A percentile compares a stretch with the other conserved stretches of the same genome.
These are phyloP conservation scores for Auxenochlorella pyrenoidosa DNA, from an alignment of 139 green algal genomes.

Conservation along the genomic window DNA sequence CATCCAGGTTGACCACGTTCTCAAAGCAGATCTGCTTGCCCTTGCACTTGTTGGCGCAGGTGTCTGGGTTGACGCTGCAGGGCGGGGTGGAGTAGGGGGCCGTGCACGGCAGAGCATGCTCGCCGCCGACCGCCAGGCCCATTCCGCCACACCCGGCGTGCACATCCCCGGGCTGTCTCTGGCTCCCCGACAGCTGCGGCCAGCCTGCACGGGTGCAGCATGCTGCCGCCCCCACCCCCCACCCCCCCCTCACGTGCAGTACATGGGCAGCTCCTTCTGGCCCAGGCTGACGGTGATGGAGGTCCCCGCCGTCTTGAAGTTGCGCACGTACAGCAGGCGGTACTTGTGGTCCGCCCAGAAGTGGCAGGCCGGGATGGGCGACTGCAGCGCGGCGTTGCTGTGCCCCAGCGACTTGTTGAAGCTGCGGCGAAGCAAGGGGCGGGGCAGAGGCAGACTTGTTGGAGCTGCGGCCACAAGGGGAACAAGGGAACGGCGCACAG, in stretches of 20 bases:
- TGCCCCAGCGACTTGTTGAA: slow-evolving; percentile 20
- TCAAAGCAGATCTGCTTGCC: slow-evolving; percentile 35
- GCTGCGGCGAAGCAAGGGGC: neutral
- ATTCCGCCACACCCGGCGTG: neutral
- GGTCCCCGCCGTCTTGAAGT: slow-evolving; percentile 35
- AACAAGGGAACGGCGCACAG: too few species aligned
- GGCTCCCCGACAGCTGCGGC: too few species aligned
- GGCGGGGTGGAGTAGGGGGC: neutral
- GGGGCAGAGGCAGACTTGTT: too few species aligned
- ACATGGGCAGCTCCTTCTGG: slow-evolving; percentile 40
- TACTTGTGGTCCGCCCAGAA: slow-evolving; percentile 33
- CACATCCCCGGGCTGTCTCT: too few species aligned
- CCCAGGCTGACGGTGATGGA: slow-evolving; percentile 20
- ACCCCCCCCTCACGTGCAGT: slow-evolving; percentile 6
- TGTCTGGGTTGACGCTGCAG: slow-evolving; percentile 1
- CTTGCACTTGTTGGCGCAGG: slow-evolving; percentile 25
- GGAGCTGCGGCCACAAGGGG: neutral
- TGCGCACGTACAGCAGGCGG: slow-evolving; percentile 24
- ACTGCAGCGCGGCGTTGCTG: slow-evolving; percentile 21
- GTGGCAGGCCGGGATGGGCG: slow-evolving; percentile 23
- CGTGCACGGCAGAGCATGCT: too few species aligned
- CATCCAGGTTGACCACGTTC: neutral
- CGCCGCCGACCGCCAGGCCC: too few species aligned
- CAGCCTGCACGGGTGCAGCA: too few species aligned
- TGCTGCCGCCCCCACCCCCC: neutral